Base-by-base conservation (phyloP, 805 yeast genomes). In the Barnettozyma sp. region DNA sequence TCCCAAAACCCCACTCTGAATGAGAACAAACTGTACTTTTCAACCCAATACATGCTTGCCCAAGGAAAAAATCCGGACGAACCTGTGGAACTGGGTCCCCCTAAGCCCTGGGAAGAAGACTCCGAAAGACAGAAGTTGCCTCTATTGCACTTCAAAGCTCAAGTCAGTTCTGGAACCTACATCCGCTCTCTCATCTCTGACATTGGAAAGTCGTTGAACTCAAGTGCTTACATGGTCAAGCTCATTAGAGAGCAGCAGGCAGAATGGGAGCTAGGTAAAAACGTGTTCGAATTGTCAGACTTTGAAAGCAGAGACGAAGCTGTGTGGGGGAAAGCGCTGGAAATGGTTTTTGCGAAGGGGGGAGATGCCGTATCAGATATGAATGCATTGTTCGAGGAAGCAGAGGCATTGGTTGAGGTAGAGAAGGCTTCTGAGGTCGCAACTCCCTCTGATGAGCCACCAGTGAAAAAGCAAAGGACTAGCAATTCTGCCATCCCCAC, bases 121-220 rank as follows among this genome's bases (percentile, higher is more conserved):
- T 43, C 42, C 4, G 56, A n/a, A n/a, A n/a, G n/a, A n/a, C n/a
- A 51, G 16, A 44, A 50, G 22, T 12, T 85, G 3, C 92, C 94
- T 2, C 48, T 81, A 33, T 49, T 90, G 18, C 88, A 82, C 48
- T 74, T 92, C 46, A 71, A 70, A 12, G 74, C 94, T 4, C 70
- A 73, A 23, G 98, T 90, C 1, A 82, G 95, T 1, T 86, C 97
- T 0, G 99, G 99, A 2, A 92, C 97, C 0, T 92, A 92, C 51
- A 87, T 92, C 33, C 71, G 99, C 46, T 82, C 96, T 3, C 62
- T 92, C 36, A 69, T 92, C 33, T 85, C 94, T 59, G 99, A 92
- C 52, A 66, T 84, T 29, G 97, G 95, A 2, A 72, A 82, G 41
- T 82, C 90, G 0, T 62, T 88, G 53, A 78, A 81, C 13, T 76